A percentile compares a stretch with the other conserved stretches of the same genome.
Evolutionary conservation across 2,329 filamentous ascomycete genomes (phyloP).

Genomic region (Periglandula ipomoeae): DNA sequence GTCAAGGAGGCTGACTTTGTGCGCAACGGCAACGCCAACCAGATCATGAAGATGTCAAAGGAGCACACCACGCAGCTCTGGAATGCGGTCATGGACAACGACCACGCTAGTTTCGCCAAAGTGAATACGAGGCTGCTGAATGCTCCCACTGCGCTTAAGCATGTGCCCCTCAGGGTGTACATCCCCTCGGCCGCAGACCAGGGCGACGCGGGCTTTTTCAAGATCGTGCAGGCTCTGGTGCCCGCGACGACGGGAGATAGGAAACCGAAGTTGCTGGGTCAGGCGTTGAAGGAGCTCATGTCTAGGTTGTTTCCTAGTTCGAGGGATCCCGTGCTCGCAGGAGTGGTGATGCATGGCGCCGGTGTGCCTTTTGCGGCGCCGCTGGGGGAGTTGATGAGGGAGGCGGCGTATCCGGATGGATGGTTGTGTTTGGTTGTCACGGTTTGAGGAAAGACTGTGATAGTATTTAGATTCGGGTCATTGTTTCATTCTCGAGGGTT

Average conservation of each 20-base stretch:
- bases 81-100: constrained; percentile 69
- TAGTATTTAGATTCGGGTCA: not conserved
- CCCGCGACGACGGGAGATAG: constrained; percentile 33
- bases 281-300: constrained; percentile 64
- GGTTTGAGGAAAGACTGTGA: constrained; percentile 46
- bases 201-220: constrained; percentile 44
- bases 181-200: constrained; percentile 40
- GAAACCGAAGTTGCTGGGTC: constrained; percentile 53
- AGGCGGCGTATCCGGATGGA: constrained; percentile 82
- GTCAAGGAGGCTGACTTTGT: constrained; percentile 75
- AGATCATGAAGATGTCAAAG: constrained; percentile 82
- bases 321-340: constrained; percentile 73
- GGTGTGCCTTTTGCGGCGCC: constrained; percentile 71
- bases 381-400: constrained; percentile 73
- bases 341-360: constrained; percentile 77
- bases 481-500: too few relatives aligned
- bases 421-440: constrained; percentile 79
- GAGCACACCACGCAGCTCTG: constrained; percentile 76
- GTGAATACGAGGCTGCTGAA: constrained; percentile 73
- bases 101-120: constrained; percentile 61
- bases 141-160: constrained; percentile 62
- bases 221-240: constrained; percentile 68
- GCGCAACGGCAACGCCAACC: constrained; percentile 78
- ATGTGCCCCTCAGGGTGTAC: constrained; percentile 85
- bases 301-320: constrained; percentile 81